Evolutionary conservation across 768 basidiomycete genomes (phyloP), one percentile per base, ranked within the genome.

Genomic region (Galerina marginata): DNA sequence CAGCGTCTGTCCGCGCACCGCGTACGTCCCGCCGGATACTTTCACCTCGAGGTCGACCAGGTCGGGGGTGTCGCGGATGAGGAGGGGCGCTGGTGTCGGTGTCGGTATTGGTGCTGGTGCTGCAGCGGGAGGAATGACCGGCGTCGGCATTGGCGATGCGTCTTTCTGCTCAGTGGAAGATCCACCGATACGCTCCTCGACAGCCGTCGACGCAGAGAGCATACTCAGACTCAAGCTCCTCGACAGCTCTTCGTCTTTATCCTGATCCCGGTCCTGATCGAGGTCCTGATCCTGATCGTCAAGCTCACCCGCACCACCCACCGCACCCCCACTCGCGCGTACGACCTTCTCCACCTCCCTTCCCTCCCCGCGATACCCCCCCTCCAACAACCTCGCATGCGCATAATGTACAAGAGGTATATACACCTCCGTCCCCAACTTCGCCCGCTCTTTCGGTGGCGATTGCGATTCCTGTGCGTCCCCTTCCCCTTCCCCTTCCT

Each of bases 321-420:
- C 60, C 23, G 38, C 58, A 62, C 45, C 60, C 23, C 40, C 58
- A 62, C 45, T 53, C 25, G 44, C 52, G 37, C 29, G 15, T 36
- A 16, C 38, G 15, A 49, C 25, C 39, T 50, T 25, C 42, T 39
- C 26, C 42, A 56, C 44, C 44, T 56, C 54, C 65, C 42, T 25
- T 16, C 50, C 49, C 44, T 43, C 53, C 26, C 39, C 42, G 36
- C 42, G 44, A 52, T 49, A 59, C 23, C 56, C 50, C 15, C 61
- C 59, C 52, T 68, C 66, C 44, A 80, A 58, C 29, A 79, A 49
- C 48, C 72, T 63, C 47, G 62, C 63, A 61, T 82, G 80, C 3
- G 90, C 92, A 71, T 88, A 99, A 71, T 99, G 97, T 16, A 96
- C 88, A 50, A 94, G 80, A 4, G 97, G 97, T 1, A 99, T 72